Conservation (phyloP, 148 eudicot species). For the Tetragonia tetragonoides region DNA sequence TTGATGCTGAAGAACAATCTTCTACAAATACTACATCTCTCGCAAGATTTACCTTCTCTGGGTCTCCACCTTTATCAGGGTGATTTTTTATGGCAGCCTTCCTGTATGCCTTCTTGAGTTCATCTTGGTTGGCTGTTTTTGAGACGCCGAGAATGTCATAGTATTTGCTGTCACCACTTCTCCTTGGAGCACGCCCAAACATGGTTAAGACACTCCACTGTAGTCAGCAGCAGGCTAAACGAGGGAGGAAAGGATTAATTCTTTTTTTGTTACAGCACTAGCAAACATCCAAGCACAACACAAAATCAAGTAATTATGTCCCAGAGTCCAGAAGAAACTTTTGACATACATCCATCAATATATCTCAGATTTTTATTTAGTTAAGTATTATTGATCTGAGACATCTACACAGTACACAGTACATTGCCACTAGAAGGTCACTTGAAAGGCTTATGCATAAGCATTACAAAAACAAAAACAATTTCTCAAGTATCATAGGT, state of each 20-base stretch:
- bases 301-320: no score
- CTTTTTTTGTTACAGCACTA: not conserved
- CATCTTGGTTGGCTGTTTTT: conserved; percentile 49
- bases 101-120: conserved; percentile 66
- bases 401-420: no score
- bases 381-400: no score
- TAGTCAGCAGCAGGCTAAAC: conserved; percentile 12
- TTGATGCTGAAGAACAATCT: not conserved
- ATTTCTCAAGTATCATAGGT: no score
- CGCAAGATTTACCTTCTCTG: conserved; percentile 52
- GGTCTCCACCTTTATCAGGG: conserved; percentile 82
- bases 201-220: conserved; percentile 35
- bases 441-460: no score
- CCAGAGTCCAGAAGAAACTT: no score
- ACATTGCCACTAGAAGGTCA: no score
- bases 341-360: no score
- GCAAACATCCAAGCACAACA: not conserved
- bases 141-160: conserved; percentile 67
- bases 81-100: conserved; percentile 69
- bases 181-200: conserved; percentile 62
- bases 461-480: no score
- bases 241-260: not conserved
- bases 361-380: no score
- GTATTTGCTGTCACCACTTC: conserved; percentile 50
- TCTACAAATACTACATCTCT: not conserved